Percentiles rank a stretch among this genome's conserved stretches.
phyloP scores from a whole-genome alignment of 345 rosid genomes.

The Lagerstroemia speciosa region DNA sequence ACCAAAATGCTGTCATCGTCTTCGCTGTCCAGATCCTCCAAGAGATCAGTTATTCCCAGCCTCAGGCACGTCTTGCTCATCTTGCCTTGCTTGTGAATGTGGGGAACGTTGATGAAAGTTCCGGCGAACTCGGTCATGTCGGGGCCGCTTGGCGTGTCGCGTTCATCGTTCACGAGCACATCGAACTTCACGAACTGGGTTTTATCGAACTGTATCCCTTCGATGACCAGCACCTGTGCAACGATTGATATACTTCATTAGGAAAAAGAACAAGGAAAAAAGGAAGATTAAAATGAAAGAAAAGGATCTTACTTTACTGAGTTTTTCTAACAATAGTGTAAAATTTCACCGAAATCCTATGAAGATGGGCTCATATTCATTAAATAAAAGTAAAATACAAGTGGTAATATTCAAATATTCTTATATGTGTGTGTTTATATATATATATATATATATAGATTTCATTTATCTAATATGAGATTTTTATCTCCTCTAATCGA shows the following conservation, averaged over 20 bases:
- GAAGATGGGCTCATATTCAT: no score
- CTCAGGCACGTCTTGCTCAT: slow-evolving; percentile 27
- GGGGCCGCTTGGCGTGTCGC: slow-evolving; percentile 19
- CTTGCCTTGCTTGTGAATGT: slow-evolving; percentile 30
- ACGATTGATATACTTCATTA: no score
- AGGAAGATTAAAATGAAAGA: background rate
- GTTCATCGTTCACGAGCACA: slow-evolving; percentile 41
- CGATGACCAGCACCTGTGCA: slow-evolving; percentile 23
- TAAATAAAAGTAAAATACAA: no score
- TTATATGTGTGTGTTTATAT: no score
- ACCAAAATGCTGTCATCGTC: slow-evolving; percentile 42
- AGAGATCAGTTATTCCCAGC: slow-evolving; percentile 38
- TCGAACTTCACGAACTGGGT: slow-evolving; percentile 34
- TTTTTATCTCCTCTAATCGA: no score
- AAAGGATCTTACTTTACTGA: no score
- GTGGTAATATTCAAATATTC: no score
- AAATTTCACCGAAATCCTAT: no score
- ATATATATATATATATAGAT: no score
- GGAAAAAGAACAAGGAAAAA: no score
- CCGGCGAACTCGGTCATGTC: slow-evolving; percentile 44
- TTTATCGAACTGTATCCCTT: slow-evolving; percentile 33
- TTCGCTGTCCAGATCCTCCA: slow-evolving; percentile 45
- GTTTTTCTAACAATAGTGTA: no score
- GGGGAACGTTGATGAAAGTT: slow-evolving; percentile 48
- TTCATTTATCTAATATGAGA: no score